Evolutionary conservation across 2,329 filamentous ascomycete species (phyloP).

Genomic region (Ramichloridium luteum): DNA sequence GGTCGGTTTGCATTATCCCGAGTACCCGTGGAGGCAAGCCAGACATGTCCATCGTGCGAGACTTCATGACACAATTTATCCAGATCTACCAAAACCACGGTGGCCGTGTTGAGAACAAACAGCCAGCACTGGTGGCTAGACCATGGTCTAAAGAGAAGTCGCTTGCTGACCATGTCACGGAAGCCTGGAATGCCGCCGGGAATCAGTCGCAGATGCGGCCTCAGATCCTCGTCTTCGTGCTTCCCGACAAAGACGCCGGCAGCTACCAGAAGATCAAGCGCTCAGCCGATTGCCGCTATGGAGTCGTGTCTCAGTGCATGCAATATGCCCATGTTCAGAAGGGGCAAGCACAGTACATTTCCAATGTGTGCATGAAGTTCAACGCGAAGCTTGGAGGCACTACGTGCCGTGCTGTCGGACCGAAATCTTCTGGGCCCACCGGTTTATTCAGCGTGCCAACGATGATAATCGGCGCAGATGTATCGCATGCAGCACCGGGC

Average conservation of each 20-base stretch:
- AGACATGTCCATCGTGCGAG: slow-evolving; percentile 33
- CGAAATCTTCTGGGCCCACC: slow-evolving; percentile 21
- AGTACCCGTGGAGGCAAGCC: slow-evolving; percentile 38
- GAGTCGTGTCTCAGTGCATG: slow-evolving; percentile 75
- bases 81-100: slow-evolving; percentile 50
- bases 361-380: slow-evolving; percentile 92
- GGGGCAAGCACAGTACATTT: slow-evolving; percentile 70
- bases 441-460: slow-evolving; percentile 42
- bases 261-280: slow-evolving; percentile 83
- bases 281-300: slow-evolving; percentile 71
- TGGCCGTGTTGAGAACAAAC: slow-evolving; percentile 38
- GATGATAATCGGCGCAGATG: slow-evolving; percentile 81
- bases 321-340: slow-evolving; percentile 56
- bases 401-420: slow-evolving; percentile 44
- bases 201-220: slow-evolving; percentile 46
- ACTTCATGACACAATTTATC: slow-evolving; percentile 50
- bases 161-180: no score
- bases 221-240: slow-evolving; percentile 68
- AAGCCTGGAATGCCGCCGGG: slow-evolving; percentile 43
- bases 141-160: no score
- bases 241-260: slow-evolving; percentile 57
- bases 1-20: slow-evolving; percentile 61
- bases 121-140: slow-evolving; percentile 30
- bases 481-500: slow-evolving; percentile 70
- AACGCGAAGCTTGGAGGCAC: slow-evolving; percentile 88